These are phyloP conservation scores for Aureobasidium sp. DNA, from an alignment of 2,329 filamentous ascomycete genomes.

Conservation along the genomic window DNA sequence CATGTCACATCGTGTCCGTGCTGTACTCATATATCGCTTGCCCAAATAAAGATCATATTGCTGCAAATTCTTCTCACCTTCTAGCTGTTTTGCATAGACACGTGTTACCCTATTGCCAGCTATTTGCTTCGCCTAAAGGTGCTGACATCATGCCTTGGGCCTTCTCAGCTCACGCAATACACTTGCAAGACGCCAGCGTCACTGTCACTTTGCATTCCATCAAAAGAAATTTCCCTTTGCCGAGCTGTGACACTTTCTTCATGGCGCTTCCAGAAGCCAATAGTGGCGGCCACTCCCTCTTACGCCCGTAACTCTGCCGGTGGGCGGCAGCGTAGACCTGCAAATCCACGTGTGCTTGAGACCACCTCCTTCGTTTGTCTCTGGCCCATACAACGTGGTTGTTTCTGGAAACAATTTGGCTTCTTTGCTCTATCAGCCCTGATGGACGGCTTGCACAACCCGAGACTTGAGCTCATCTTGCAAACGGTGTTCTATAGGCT, in stretches of 20 bases:
- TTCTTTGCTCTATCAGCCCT: not conserved
- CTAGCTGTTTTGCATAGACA: conserved; percentile 12
- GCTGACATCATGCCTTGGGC: conserved; percentile 4
- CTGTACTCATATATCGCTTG: not conserved
- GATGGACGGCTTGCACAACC: not conserved
- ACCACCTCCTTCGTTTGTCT: not conserved
- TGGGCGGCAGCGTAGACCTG: not conserved
- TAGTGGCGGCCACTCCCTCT: conserved; percentile 3
- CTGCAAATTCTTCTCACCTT: conserved; percentile 6
- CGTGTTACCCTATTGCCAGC: not conserved
- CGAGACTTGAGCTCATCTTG: not conserved
- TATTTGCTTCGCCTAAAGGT: not conserved
- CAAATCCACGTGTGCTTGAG: not conserved
- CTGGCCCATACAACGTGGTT: not conserved
- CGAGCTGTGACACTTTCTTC: not conserved
- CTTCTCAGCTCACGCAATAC: not conserved
- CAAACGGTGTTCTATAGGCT: not conserved
- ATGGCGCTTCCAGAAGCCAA: conserved; percentile 14
- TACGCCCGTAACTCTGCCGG: not conserved
- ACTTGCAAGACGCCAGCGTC: not conserved
- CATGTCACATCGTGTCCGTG: conserved; percentile 3
- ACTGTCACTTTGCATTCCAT: not conserved
- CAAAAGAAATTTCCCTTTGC: not conserved
- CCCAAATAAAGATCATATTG: not conserved
- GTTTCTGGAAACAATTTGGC: conserved; percentile 2